Conservation (phyloP, 129 eudicot genomes). For the Chrysanthemum lavandulifolium region DNA sequence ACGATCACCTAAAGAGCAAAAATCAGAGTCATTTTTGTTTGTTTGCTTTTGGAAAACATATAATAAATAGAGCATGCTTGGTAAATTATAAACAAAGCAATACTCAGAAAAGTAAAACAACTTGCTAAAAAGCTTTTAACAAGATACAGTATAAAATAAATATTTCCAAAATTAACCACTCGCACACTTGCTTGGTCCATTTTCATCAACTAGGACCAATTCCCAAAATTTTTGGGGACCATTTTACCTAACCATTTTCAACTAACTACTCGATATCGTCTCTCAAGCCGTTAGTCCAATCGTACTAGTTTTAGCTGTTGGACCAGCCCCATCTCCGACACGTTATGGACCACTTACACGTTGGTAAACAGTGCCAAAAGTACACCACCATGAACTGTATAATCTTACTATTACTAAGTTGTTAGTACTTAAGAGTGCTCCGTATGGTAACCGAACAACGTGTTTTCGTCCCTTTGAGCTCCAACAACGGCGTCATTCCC, state of each 20-base stretch:
- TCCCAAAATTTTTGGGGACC: neutral
- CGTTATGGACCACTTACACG: neutral
- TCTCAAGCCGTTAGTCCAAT: slow-evolving; percentile 3
- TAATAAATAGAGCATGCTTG: no score
- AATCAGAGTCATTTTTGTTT: no score
- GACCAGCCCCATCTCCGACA: neutral
- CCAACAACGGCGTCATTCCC: no score
- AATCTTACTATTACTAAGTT: no score
- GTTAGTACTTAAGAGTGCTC: no score
- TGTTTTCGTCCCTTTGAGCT: no score
- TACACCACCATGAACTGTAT: neutral
- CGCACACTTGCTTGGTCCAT: neutral
- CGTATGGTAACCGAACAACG: no score
- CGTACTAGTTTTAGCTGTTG: neutral
- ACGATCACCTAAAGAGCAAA: no score
- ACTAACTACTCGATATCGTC: neutral
- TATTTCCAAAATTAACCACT: no score
- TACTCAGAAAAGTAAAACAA: neutral
- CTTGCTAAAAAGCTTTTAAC: neutral
- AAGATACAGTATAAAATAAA: no score
- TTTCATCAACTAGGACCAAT: neutral
- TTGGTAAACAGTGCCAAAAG: neutral
- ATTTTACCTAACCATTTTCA: neutral
- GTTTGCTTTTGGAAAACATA: no score
- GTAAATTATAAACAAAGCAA: no score